These are phyloP conservation scores for Gossypium australe DNA, from an alignment of 345 rosid genomes.

Conservation along the genomic window DNA sequence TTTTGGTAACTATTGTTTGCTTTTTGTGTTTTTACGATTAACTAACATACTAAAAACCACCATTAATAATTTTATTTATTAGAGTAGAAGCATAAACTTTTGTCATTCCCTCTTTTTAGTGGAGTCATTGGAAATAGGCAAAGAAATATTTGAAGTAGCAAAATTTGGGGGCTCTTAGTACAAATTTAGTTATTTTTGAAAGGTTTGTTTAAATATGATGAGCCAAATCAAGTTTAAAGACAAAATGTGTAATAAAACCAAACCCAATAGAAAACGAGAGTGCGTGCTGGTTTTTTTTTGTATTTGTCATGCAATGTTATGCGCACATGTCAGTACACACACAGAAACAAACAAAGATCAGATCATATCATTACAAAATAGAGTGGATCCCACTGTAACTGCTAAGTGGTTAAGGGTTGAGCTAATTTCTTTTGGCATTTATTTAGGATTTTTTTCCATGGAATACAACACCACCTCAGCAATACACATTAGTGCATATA, in stretches of 20 bases:
- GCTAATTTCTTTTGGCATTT: background rate
- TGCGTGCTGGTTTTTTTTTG: background rate
- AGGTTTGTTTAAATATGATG: background rate
- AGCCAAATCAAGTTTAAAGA: too few relatives aligned
- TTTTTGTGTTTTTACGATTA: background rate
- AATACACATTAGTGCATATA: background rate
- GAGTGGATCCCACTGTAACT: background rate
- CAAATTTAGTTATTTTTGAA: background rate
- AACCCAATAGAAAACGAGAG: background rate
- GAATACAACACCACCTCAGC: background rate
- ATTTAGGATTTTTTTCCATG: background rate
- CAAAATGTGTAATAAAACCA: background rate
- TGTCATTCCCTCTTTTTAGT: background rate
- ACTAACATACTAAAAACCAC: too few relatives aligned
- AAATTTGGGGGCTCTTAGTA: background rate
- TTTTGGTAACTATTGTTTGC: background rate
- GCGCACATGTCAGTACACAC: background rate
- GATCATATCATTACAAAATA: background rate
- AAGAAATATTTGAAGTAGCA: background rate
- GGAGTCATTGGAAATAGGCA: too few relatives aligned
- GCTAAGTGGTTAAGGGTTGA: conserved; percentile 1
- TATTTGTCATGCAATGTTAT: background rate
- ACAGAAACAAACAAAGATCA: background rate
- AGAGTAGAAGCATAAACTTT: background rate
- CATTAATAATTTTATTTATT: background rate